Evolutionary conservation across 371 early-diverging fungal species (phyloP).

Genomic region (Mycotypha africana): DNA sequence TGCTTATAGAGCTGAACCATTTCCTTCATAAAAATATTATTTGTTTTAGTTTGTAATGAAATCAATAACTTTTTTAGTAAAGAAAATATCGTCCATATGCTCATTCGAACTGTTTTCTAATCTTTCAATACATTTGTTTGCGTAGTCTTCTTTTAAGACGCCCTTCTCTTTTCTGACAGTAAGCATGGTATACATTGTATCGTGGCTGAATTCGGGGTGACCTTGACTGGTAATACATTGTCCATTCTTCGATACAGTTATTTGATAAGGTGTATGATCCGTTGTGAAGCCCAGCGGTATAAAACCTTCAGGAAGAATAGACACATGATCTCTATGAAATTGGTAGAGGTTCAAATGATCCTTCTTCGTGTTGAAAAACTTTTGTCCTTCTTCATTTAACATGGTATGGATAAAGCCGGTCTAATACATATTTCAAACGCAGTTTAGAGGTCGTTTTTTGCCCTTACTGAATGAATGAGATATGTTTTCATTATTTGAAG

Average conservation of each 20-base stretch:
- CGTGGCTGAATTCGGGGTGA: constrained; percentile 70
- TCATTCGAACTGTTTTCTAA: constrained; percentile 1
- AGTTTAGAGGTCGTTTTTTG: too few species aligned
- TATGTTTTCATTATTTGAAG: constrained; percentile 1
- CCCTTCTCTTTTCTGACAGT: constrained; percentile 31
- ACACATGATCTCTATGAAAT: constrained; percentile 70
- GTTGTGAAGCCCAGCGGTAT: constrained; percentile 38
- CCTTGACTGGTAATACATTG: constrained; percentile 71
- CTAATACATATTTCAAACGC: constrained; percentile 22
- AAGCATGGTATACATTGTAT: constrained; percentile 42
- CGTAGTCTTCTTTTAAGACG: constrained; percentile 31
- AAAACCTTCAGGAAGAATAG: constrained; percentile 47
- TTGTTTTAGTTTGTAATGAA: too few species aligned
- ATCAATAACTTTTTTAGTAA: constrained; percentile 15
- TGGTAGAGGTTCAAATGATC: constrained; percentile 38
- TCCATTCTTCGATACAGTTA: constrained; percentile 46
- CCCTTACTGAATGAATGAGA: too few species aligned
- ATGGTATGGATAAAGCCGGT: constrained; percentile 31
- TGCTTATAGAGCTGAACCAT: too few species aligned
- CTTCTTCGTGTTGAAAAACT: constrained; percentile 27
- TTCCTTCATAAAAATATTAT: too few species aligned
- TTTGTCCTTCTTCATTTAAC: constrained; percentile 34
- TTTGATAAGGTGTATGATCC: constrained; percentile 37
- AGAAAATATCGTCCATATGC: constrained; percentile 25
- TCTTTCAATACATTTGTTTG: constrained; percentile 1